Percentiles rank a stretch among this genome's conserved stretches.
phyloP scores from a whole-genome alignment of 225 moss, liverwort and hornwort species.

The Bryum argenteum region DNA sequence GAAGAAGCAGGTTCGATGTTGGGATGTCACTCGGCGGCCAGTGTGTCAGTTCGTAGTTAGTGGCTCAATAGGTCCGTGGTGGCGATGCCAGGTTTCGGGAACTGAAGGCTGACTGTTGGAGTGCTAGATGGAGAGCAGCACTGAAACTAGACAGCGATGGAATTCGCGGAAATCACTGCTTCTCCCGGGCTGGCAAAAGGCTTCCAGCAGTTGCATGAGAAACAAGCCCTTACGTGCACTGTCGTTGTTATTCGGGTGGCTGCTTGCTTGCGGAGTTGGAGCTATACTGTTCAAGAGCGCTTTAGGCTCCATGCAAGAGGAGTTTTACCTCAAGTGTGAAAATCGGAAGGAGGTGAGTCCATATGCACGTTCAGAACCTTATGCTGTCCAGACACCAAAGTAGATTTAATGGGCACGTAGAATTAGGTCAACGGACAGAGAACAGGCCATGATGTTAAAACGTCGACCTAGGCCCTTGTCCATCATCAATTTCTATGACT shows the following conservation, averaged over 20 bases:
- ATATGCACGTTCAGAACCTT: neutral
- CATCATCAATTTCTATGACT: no score
- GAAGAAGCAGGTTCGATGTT: neutral
- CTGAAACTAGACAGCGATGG: neutral
- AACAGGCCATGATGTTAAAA: no score
- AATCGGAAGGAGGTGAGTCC: slow-evolving; percentile 63
- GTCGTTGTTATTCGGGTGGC: slow-evolving; percentile 38
- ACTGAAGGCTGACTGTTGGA: neutral
- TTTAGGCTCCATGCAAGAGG: slow-evolving; percentile 38
- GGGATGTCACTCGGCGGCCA: neutral
- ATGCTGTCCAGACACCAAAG: neutral
- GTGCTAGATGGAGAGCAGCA: slow-evolving; percentile 33
- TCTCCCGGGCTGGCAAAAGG: slow-evolving; percentile 26
- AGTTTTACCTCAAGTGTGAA: slow-evolving; percentile 54
- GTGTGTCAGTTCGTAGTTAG: neutral
- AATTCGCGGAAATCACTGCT: neutral
- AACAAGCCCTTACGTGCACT: slow-evolving; percentile 38
- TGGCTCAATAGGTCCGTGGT: neutral
- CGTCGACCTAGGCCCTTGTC: no score
- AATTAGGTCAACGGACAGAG: neutral
- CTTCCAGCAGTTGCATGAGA: slow-evolving; percentile 18
- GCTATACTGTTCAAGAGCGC: slow-evolving; percentile 50
- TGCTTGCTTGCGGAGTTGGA: slow-evolving; percentile 54
- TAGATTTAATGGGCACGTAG: neutral
- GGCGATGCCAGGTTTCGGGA: neutral